Base-by-base conservation (phyloP, 306 rosid species). In the Vigna hirtella region DNA sequence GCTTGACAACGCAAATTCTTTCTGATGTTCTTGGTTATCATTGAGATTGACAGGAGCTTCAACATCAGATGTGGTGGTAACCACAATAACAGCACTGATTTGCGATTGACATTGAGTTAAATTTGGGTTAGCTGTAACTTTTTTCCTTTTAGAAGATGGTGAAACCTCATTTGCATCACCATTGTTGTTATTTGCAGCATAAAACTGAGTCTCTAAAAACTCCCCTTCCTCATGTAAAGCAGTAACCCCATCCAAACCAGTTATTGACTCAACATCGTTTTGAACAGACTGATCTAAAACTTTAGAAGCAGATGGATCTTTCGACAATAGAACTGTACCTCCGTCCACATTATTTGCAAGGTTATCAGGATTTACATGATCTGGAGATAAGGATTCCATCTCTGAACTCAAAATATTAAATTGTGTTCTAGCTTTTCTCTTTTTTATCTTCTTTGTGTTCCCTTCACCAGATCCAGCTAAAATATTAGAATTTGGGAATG, bases 251-350 rank as follows among this genome's bases (percentile, higher is more conserved):
- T 52, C 82, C 57, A 36, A 53, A 63, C 76, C 69, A 77, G 83
- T 73, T 26, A 66, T 79, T 81, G 72, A 79, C 75, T 72, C 81
- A 52, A 84, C 66, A 78, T 80, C 84, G 61, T 77, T 88, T 81
- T 79, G 86, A 83, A 66, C 77, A 77, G 77, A 72, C 73, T 84
- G 83, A 83, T 82, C 78, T 55, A 74, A 66, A 57, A 76, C 83
- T 68, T 81, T 88, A 30, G 82, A 83, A 72, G 59, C 51, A 70
- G 80, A 74, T 79, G 77, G 67, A 71, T 77, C 83, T 59, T 84
- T 85, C 36, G 76, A 66, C 59, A 73, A 38, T 40, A 32, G 53
- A 80, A 75, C 59, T 66, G 48, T 66, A 69, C 78, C 64, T 73
- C 84, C 80, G 85, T 86, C 82, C 76, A 65, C 72, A 53, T 79